phyloP scores from a whole-genome alignment of 2,329 filamentous ascomycete genomes.

The Cordyceps cateniannulata region DNA sequence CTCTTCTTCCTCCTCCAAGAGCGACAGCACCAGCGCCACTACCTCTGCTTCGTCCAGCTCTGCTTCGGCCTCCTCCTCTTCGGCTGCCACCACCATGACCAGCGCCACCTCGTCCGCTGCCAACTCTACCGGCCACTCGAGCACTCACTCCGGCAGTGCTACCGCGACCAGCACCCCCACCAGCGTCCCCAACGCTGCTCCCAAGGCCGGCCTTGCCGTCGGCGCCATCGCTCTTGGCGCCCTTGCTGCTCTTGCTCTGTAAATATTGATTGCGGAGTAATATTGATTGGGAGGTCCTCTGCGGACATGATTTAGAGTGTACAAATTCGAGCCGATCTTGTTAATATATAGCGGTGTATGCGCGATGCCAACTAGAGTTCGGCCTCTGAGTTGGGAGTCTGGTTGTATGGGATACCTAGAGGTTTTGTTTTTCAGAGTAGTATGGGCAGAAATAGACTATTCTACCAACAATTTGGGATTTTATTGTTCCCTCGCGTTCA shows the following conservation, averaged over 20 bases:
- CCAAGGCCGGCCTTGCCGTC: slow-evolving; percentile 18
- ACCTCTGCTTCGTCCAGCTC: slow-evolving; percentile 7
- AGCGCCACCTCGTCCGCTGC: slow-evolving; percentile 18
- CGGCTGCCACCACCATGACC: slow-evolving; percentile 16
- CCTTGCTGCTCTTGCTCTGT: slow-evolving; percentile 24
- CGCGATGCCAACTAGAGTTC: background rate
- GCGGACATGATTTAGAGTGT: slow-evolving; percentile 6
- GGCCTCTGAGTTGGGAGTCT: slow-evolving; percentile 1
- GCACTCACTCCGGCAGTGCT: slow-evolving; percentile 15
- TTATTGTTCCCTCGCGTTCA: no score
- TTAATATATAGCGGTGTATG: slow-evolving; percentile 8
- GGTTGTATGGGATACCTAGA: slow-evolving; percentile 9
- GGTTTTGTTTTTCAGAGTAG: background rate
- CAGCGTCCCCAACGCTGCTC: slow-evolving; percentile 21
- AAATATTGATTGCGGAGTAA: slow-evolving; percentile 3
- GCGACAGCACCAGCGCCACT: slow-evolving; percentile 17
- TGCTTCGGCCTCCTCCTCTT: slow-evolving; percentile 5
- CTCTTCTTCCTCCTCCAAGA: slow-evolving; percentile 19
- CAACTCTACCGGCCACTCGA: slow-evolving; percentile 19
- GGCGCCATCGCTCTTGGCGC: slow-evolving; percentile 23
- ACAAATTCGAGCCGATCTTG: slow-evolving; percentile 12
- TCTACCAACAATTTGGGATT: background rate
- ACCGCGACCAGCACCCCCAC: slow-evolving; percentile 14
- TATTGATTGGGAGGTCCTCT: background rate
- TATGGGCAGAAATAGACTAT: slow-evolving; percentile 1